A percentile compares a stretch with the other conserved stretches of the same genome.
Conservation (phyloP, 2,329 filamentous ascomycete species). For the Pseudomassariella vexata region DNA sequence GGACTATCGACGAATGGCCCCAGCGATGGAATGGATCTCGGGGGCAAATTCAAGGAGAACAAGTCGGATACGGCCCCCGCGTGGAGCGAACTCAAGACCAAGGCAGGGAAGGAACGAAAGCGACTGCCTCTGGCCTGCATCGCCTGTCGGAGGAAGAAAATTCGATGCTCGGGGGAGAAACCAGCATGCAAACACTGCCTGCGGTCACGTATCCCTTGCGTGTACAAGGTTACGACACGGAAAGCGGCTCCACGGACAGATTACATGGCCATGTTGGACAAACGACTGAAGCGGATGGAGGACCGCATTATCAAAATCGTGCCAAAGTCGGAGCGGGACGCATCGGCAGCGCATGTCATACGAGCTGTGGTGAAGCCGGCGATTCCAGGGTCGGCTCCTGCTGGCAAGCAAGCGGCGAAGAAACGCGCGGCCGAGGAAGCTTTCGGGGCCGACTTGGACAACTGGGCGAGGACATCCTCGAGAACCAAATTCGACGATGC, state of each 20-base stretch:
- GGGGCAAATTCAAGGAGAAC: constrained; percentile 48
- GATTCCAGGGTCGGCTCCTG: constrained; percentile 47
- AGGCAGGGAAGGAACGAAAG: constrained; percentile 94
- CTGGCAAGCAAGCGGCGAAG: constrained; percentile 54
- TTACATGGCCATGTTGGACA: constrained; percentile 99
- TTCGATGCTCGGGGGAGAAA: constrained; percentile 95
- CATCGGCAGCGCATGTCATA: constrained; percentile 57
- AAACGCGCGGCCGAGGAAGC: constrained; percentile 85
- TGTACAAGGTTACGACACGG: constrained; percentile 93
- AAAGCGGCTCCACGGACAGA: constrained; percentile 93
- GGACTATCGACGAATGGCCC: constrained; percentile 40
- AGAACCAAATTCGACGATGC: constrained; percentile 43
- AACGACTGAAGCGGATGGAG: constrained; percentile 93
- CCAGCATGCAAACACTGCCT: constrained; percentile 96
- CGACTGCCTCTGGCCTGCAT: constrained; percentile 90
- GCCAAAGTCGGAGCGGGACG: constrained; percentile 75
- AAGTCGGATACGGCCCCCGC: constrained; percentile 55
- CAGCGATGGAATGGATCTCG: constrained; percentile 48
- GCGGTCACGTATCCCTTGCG: constrained; percentile 86
- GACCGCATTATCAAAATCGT: constrained; percentile 95
- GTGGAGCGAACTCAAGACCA: constrained; percentile 82
- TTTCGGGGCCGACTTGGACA: constrained; percentile 74
- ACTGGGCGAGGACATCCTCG: constrained; percentile 64
- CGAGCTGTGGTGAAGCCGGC: constrained; percentile 82
- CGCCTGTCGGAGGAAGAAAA: constrained; percentile 94